phyloP scores from a whole-genome alignment of 768 basidiomycete genomes.

The Amylocystis lapponica region DNA sequence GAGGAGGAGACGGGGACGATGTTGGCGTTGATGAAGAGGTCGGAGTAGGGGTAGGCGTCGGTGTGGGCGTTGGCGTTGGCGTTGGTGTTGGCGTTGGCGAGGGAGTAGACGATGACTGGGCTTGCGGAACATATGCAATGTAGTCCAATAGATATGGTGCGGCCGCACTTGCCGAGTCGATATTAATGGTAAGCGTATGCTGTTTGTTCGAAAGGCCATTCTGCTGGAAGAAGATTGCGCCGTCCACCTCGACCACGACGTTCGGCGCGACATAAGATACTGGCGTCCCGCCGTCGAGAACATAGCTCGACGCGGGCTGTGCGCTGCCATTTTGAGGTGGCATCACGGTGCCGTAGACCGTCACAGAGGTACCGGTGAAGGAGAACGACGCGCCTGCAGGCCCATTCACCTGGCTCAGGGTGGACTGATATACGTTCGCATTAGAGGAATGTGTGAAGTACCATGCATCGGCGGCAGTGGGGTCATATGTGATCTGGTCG shows the following conservation, averaged over 20 bases:
- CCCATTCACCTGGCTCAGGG: neutral
- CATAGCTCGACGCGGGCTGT: conserved; percentile 7
- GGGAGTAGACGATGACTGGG: neutral
- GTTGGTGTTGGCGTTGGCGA: neutral
- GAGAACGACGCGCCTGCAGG: neutral
- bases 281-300: conserved; percentile 2
- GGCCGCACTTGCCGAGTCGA: conserved; percentile 9
- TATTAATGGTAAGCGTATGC: conserved; percentile 9
- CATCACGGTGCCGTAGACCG: neutral
- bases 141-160: conserved; percentile 15
- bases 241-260: conserved; percentile 8
- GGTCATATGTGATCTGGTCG: neutral
- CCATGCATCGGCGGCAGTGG: neutral
- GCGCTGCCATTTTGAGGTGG: neutral
- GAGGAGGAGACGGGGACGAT: conserved; percentile 29
- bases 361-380: neutral
- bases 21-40: conserved; percentile 17
- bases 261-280: conserved; percentile 8
- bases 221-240: conserved; percentile 12
- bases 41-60: conserved; percentile 8
- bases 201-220: conserved; percentile 4
- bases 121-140: conserved; percentile 5
- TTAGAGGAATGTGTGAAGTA: neutral
- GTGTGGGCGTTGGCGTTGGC: neutral
- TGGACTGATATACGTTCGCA: neutral